phyloP scores from a whole-genome alignment of 1,284 basidiomycete species.

The Cutaneotrichosporon daszewskae region DNA sequence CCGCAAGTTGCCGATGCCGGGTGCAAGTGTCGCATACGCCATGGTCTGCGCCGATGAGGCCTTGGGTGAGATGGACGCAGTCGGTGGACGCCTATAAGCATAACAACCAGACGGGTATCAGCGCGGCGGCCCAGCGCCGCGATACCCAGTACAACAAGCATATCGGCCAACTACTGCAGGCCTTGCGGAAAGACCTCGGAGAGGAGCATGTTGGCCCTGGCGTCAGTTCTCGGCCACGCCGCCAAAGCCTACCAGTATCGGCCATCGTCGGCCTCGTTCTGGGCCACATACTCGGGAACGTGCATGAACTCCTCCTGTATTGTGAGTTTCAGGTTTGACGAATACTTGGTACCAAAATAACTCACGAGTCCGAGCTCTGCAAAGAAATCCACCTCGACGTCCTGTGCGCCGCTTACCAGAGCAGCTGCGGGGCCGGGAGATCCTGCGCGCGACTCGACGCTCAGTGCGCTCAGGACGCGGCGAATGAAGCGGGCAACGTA shows the following conservation, averaged over 20 bases:
- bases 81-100: no score
- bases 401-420: background rate
- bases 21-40: no score
- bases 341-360: no score
- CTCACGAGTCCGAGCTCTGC: slow-evolving; percentile 13
- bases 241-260: slow-evolving; percentile 25
- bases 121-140: no score
- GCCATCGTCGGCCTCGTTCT: slow-evolving; percentile 22
- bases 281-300: slow-evolving; percentile 23
- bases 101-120: no score
- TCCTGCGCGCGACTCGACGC: slow-evolving; percentile 4
- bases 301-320: slow-evolving; percentile 26
- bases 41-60: no score
- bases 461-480: slow-evolving; percentile 14
- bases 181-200: slow-evolving; percentile 4
- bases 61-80: no score
- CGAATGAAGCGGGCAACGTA: slow-evolving; percentile 20
- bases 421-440: slow-evolving; percentile 1
- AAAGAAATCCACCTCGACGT: slow-evolving; percentile 11
- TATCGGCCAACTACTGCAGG: no score
- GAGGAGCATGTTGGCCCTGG: slow-evolving; percentile 11
- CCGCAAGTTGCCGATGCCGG: no score
- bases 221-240: background rate
- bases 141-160: no score
- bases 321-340: background rate